Evolutionary conservation across 805 yeast species (phyloP).

Genomic region (Brettanomyces naardenensis): DNA sequence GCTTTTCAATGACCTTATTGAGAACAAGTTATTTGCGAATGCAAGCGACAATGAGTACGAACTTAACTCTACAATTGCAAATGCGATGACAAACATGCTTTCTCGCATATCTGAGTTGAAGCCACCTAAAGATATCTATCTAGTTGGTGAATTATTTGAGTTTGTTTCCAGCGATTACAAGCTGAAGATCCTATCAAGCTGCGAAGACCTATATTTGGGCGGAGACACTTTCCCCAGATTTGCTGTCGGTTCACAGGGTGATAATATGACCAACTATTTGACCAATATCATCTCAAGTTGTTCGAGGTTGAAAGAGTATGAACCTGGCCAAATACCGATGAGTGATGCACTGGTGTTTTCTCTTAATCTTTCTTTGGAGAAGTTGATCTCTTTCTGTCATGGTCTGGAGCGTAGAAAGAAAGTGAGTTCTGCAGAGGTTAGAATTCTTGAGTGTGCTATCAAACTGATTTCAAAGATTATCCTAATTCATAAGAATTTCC

Average conservation of each 20-base stretch:
- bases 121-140: constrained; percentile 7
- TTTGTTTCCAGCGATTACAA: constrained; percentile 27
- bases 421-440: constrained; percentile 5
- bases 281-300: constrained; percentile 41
- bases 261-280: constrained; percentile 30
- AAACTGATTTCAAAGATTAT: constrained; percentile 45
- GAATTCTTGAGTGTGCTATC: constrained; percentile 26
- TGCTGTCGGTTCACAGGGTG: constrained; percentile 9
- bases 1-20: constrained; percentile 26
- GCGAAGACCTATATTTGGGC: constrained; percentile 34
- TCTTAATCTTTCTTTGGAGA: constrained; percentile 32
- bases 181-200: constrained; percentile 25
- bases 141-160: constrained; percentile 33
- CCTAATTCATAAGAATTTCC: constrained; percentile 46
- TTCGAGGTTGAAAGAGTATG: constrained; percentile 24
- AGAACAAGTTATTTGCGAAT: constrained; percentile 9
- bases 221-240: constrained; percentile 32
- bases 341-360: constrained; percentile 34
- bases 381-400: constrained; percentile 25
- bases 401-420: constrained; percentile 17
- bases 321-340: constrained; percentile 14
- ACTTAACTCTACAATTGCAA: constrained; percentile 4
- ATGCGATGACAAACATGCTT: constrained; percentile 8
- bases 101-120: constrained; percentile 7
- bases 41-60: constrained; percentile 9